Percentiles rank a stretch among this genome's conserved stretches.
Evolutionary conservation across 805 yeast genomes (phyloP).

Genomic region (Wickerhamiella kazuoi): DNA sequence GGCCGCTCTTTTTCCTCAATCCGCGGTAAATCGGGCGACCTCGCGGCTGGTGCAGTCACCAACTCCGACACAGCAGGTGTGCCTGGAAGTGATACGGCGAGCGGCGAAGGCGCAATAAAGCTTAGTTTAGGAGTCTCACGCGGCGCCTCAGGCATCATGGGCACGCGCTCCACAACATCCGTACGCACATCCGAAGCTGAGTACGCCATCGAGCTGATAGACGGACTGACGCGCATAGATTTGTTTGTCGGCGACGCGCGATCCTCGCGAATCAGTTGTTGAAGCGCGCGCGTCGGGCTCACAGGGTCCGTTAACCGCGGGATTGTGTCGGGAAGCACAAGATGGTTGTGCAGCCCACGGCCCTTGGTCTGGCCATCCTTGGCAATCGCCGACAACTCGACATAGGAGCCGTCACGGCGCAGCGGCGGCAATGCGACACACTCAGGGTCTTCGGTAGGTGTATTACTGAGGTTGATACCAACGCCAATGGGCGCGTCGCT

Average conservation of each 20-base stretch:
- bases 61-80: not conserved
- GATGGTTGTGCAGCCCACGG: not conserved
- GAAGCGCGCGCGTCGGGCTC: not conserved
- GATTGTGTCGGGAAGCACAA: not conserved
- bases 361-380: not conserved
- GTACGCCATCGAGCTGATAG: not conserved
- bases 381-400: not conserved
- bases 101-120: not conserved
- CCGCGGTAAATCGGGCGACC: not conserved
- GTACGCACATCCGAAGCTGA: not conserved
- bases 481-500: no score
- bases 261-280: not conserved
- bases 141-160: not conserved
- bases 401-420: not conserved
- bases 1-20: not conserved
- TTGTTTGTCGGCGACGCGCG: not conserved
- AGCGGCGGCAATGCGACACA: not conserved
- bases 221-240: not conserved
- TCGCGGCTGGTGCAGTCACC: not conserved
- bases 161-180: not conserved
- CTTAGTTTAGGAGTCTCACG: not conserved
- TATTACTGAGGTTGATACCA: no score
- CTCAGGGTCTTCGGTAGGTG: not conserved
- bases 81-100: slow-evolving; percentile 1
- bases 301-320: not conserved